Conservation (phyloP, 495 filamentous ascomycete genomes). For the Penicillium nucicola region DNA sequence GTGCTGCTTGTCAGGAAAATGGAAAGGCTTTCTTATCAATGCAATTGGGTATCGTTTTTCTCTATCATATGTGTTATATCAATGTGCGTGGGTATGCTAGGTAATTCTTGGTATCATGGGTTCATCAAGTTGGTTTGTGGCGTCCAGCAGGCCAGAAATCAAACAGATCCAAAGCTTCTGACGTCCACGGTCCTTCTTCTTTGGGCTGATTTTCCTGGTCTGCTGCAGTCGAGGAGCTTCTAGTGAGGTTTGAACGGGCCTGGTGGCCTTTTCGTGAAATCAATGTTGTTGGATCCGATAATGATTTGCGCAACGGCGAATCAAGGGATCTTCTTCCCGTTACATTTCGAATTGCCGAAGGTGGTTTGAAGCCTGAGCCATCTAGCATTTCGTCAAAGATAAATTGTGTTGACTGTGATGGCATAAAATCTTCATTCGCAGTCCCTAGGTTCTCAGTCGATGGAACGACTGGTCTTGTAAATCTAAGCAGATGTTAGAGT, state of each 20-base stretch:
- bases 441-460: background rate
- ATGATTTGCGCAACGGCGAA: constrained; percentile 33
- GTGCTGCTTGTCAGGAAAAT: no score
- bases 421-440: constrained; percentile 21
- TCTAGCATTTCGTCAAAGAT: constrained; percentile 31
- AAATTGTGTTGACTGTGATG: constrained; percentile 30
- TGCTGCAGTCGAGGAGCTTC: constrained; percentile 16
- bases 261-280: constrained; percentile 11
- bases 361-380: constrained; percentile 1
- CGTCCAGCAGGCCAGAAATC: constrained; percentile 49
- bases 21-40: constrained; percentile 1
- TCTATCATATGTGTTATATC: background rate
- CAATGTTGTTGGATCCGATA: constrained; percentile 34
- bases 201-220: constrained; percentile 6
- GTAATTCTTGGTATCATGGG: background rate
- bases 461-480: background rate
- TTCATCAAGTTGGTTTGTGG: constrained; percentile 27
- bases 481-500: constrained; percentile 18
- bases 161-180: constrained; percentile 58
- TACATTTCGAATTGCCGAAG: constrained; percentile 1
- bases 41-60: constrained; percentile 18
- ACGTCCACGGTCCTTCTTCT: constrained; percentile 52
- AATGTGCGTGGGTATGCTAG: background rate
- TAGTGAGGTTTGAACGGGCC: constrained; percentile 8
- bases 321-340: constrained; percentile 11